Evolutionary conservation across 441 rosid species (phyloP).

Genomic region (Populus hybrid): DNA sequence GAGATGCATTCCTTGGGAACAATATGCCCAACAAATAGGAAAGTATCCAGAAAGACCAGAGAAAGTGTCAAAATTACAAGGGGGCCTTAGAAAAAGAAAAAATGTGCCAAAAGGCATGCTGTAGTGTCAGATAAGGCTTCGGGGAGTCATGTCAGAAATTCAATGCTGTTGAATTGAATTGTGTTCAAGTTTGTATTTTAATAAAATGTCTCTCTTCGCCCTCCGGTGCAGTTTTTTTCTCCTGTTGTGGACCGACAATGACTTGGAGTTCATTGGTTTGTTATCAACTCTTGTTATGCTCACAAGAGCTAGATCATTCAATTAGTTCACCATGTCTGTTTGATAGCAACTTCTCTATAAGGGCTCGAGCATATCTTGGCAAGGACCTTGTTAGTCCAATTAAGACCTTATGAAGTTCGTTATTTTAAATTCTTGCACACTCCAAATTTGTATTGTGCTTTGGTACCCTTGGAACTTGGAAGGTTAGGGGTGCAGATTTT

Average conservation of each 20-base stretch:
- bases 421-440: neutral
- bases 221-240: neutral
- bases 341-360: neutral
- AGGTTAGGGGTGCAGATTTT: neutral
- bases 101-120: neutral
- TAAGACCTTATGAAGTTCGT: no score
- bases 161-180: neutral
- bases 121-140: neutral
- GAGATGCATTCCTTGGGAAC: neutral
- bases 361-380: neutral
- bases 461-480: neutral
- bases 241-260: neutral
- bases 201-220: neutral
- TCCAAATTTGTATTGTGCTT: neutral
- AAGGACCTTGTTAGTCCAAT: no score
- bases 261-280: neutral
- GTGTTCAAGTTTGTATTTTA: neutral
- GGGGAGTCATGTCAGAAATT: neutral
- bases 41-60: neutral
- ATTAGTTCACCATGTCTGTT: neutral
- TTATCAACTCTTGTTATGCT: neutral
- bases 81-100: neutral
- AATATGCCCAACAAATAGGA: neutral
- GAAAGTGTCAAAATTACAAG: neutral
- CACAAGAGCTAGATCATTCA: neutral